A percentile compares a stretch with the other conserved stretches of the same genome.
Conservation (phyloP, 2,329 filamentous ascomycete genomes). For the Hypocreales sp. region DNA sequence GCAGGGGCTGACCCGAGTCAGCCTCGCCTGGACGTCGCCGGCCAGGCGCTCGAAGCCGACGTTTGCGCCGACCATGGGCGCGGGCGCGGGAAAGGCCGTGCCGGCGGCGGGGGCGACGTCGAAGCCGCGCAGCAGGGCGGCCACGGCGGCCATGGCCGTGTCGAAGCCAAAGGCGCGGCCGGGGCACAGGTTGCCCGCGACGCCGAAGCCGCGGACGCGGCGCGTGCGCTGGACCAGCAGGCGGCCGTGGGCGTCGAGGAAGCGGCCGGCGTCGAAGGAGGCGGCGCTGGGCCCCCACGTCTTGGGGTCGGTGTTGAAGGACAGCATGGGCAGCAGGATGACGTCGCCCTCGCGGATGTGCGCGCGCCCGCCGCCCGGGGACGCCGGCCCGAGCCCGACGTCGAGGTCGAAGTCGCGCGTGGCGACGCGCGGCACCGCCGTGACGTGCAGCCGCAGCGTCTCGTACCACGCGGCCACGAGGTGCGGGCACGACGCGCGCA, state of each 20-base stretch:
- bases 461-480: conserved; percentile 16
- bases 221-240: conserved; percentile 8
- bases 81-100: conserved; percentile 8
- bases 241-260: conserved; percentile 10
- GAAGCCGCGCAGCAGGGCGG: conserved; percentile 11
- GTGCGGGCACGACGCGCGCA: conserved; percentile 12
- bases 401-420: conserved; percentile 12
- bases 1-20: too few relatives aligned
- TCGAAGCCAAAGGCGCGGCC: conserved; percentile 15
- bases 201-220: conserved; percentile 15
- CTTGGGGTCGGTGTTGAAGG: conserved; percentile 12
- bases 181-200: conserved; percentile 16
- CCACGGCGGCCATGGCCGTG: conserved; percentile 11
- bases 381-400: too few relatives aligned
- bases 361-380: conserved; percentile 5
- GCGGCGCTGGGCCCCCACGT: conserved; percentile 13
- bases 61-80: conserved; percentile 10
- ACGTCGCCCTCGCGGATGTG: conserved; percentile 12
- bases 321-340: conserved; percentile 16
- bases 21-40: conserved; percentile 11
- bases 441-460: conserved; percentile 16
- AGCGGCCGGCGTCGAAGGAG: conserved; percentile 12
- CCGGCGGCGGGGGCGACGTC: conserved; percentile 11
- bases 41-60: conserved; percentile 15
- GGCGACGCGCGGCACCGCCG: conserved; percentile 13